Evolutionary conservation across 2,329 filamentous ascomycete genomes (phyloP), one percentile per base, ranked within the genome.

Genomic region (Epichloe amarillans): DNA sequence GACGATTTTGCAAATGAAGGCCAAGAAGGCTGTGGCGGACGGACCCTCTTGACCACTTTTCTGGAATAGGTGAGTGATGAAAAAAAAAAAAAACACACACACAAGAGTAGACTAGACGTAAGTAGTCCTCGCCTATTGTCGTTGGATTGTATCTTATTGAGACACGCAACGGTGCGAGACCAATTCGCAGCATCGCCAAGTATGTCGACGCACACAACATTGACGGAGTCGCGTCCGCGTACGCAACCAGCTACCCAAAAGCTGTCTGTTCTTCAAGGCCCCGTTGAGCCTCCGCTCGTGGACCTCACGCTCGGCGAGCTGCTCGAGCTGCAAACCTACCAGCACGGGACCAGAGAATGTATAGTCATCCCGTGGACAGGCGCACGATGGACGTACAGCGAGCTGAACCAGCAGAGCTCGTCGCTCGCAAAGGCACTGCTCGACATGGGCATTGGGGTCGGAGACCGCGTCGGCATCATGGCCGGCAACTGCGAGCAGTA

Each of bases 401-500:
- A 83, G 53, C 69, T 86, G 49, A 78, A 80, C 58, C 72, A 79
- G 52, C 77, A 83, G 65, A 79, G 76, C 58, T 74, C 76, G 43
- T 69, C 74, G 50, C 66, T 86, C 43, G 81, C 82, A 5, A 80
- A 79, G 47, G 84, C 84, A 11, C 66, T 90, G 53, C 66, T 87
- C 42, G 76, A 79, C 21, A 76, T 82, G 65, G 83, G 83, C 2
- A 78, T 88, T 48, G 71, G 76, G 39, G 76, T 78, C 33, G 84
- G 84, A 37, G 85, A 88, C 62, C 74, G 84, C 14, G 74, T 89
- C 30, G 85, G 80, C 33, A 82, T 90, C 56, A 87, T 88, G 81
- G 84, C 84, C 66, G 59, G 89, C 70, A 69, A 95, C 77, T 71
- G 89, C 73, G 69, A 94, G 76, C 74, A 95, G 78, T 91, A 91